Evolutionary conservation across 441 rosid species (phyloP), one percentile per base, ranked within the genome.

Genomic region (Adansonia madagascariensis): DNA sequence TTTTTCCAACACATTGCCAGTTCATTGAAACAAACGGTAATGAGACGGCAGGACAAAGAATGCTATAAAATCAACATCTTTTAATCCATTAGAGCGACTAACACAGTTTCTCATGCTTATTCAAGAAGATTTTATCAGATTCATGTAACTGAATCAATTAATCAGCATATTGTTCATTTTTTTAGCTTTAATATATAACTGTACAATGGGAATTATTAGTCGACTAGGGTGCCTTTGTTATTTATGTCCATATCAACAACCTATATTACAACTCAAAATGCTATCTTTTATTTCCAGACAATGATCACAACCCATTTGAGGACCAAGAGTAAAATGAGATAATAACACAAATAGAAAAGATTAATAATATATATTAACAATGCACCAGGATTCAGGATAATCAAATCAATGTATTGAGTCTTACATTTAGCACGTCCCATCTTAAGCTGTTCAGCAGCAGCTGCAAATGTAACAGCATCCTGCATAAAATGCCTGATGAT

Each of bases 401-500:
- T 67, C 35, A 73, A 71, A 74, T 31, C 18, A 35, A 27, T 68
- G 27, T 66, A 6, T 46, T 17, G 77, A 49, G 59, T 81, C 93
- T 90, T 89, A 93, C 98, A 1, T 74, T 80, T 88, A 68, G 80
- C 35, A 60, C 46, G 83, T 27, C 73, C 81, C 78, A 85, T 86
- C 80, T 85, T 85, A 76, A 94, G 80, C 49, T 78, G 86, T 69
- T 86, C 86, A 77, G 82, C 95, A 80, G 85, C 80, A 71, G 85
- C 83, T 86, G 91, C 94, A 79, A 89, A 96, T 44, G 88, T 87
- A 41, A 88, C 78, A 69, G 93, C 86, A 80, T 89, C 91, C 82
- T 84, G 91, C 89, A 91, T 81, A 75, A 97, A 82, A 81, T 84
- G 88, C 83, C 89, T 86, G 67, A 94, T 87, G 73, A 94, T 87